Percentiles rank a stretch among this genome's conserved stretches.
phyloP scores from a whole-genome alignment of 164 flowering plant species.

The Cinnamomum chago region DNA sequence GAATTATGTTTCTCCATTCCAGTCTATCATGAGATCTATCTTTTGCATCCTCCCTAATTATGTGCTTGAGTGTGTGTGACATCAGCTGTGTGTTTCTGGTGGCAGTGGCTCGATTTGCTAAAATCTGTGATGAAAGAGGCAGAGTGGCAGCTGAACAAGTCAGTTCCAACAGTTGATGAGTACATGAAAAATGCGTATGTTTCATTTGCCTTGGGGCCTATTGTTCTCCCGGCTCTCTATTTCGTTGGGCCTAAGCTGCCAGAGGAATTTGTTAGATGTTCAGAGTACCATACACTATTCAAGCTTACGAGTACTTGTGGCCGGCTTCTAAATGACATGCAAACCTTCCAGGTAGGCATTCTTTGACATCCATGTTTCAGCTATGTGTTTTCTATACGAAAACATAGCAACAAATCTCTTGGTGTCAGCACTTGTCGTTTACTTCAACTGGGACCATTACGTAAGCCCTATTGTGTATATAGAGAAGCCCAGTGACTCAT shows the following conservation, averaged over 20 bases:
- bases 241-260: constrained; percentile 27
- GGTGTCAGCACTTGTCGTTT: no score
- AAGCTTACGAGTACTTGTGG: constrained; percentile 26
- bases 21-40: no score
- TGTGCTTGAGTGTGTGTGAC: not conserved
- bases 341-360: constrained; percentile 23
- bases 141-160: constrained; percentile 21
- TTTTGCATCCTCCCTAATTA: not conserved
- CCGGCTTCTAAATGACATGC: constrained; percentile 32
- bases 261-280: constrained; percentile 18
- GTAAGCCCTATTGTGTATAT: no score
- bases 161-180: constrained; percentile 25
- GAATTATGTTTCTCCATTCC: no score
- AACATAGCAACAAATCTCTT: no score
- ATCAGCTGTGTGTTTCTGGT: not conserved
- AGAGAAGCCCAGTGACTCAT: no score
- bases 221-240: constrained; percentile 28
- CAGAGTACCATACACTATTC: constrained; percentile 25
- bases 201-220: constrained; percentile 35
- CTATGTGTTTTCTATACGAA: no score
- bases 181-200: constrained; percentile 23
- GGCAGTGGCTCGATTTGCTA: constrained; percentile 30
- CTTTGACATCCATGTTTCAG: not conserved
- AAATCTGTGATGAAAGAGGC: constrained; percentile 32
- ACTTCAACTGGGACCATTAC: no score